Evolutionary conservation across 164 flowering plant species (phyloP).

Genomic region (Annona squamosa): DNA sequence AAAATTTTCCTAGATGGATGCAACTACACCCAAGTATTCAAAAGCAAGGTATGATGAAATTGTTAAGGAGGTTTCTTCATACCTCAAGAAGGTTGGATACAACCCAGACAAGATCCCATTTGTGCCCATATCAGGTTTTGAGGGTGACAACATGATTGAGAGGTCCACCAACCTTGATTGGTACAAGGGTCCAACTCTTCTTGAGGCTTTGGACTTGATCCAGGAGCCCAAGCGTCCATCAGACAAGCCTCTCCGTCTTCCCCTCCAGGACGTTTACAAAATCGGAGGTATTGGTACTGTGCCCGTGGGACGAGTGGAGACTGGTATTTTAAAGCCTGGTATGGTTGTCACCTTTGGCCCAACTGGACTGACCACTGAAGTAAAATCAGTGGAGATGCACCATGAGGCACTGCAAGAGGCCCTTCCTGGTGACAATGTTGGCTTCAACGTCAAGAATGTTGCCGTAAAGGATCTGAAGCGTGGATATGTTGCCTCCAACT

Average conservation of each 20-base stretch:
- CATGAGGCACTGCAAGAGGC: slow-evolving; percentile 60
- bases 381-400: slow-evolving; percentile 74
- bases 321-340: slow-evolving; percentile 58
- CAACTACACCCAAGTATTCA: slow-evolving; percentile 70
- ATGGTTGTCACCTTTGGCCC: slow-evolving; percentile 72
- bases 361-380: slow-evolving; percentile 60
- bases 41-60: slow-evolving; percentile 67
- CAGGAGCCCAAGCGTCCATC: slow-evolving; percentile 61
- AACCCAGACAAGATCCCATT: slow-evolving; percentile 73
- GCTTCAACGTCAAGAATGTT: slow-evolving; percentile 65
- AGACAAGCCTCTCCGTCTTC: slow-evolving; percentile 76
- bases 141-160: slow-evolving; percentile 84
- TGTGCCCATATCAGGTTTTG: slow-evolving; percentile 76
- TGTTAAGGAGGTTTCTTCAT: slow-evolving; percentile 75
- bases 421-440: slow-evolving; percentile 62
- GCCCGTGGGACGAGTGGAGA: slow-evolving; percentile 65
- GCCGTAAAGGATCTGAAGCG: slow-evolving; percentile 70
- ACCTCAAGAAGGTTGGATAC: slow-evolving; percentile 77
- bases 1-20: slow-evolving; percentile 43
- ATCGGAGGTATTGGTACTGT: slow-evolving; percentile 72
- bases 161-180: slow-evolving; percentile 77
- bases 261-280: slow-evolving; percentile 71
- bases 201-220: slow-evolving; percentile 55
- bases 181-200: slow-evolving; percentile 80
- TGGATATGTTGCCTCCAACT: slow-evolving; percentile 62